Percentiles rank a stretch among this genome's conserved stretches.
Evolutionary conservation across 2,329 filamentous ascomycete genomes (phyloP).

Genomic region (Botrytis elliptica): DNA sequence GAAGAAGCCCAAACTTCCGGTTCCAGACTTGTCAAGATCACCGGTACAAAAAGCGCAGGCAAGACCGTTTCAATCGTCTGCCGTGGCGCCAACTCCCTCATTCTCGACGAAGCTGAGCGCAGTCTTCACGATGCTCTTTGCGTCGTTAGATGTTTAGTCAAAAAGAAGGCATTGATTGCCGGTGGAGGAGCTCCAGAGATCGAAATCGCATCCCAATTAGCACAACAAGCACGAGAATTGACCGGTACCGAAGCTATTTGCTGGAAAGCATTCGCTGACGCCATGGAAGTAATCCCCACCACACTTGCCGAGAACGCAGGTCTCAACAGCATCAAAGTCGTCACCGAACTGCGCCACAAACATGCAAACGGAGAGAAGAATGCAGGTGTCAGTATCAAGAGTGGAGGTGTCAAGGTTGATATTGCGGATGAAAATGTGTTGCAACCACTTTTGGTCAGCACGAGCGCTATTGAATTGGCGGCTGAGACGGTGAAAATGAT

Average conservation of each 20-base stretch:
- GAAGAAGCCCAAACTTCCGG: slow-evolving; percentile 88
- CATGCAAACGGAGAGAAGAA: slow-evolving; percentile 95
- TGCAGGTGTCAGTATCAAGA: slow-evolving; percentile 97
- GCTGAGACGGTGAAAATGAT: slow-evolving; percentile 85
- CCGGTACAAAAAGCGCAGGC: slow-evolving; percentile 77
- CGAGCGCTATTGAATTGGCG: slow-evolving; percentile 93
- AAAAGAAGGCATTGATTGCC: slow-evolving; percentile 99
- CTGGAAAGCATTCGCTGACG: slow-evolving; percentile 98
- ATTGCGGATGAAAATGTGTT: slow-evolving; percentile 96
- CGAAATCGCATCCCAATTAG: slow-evolving; percentile 85
- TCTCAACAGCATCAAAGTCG: slow-evolving; percentile 97
- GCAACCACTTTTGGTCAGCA: slow-evolving; percentile 93
- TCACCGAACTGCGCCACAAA: slow-evolving; percentile 89
- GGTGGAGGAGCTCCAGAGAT: slow-evolving; percentile 96
- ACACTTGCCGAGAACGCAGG: slow-evolving; percentile 97
- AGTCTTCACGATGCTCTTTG: slow-evolving; percentile 96
- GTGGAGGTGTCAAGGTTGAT: slow-evolving; percentile 93
- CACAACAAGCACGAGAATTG: slow-evolving; percentile 76
- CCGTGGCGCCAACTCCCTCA: slow-evolving; percentile 88
- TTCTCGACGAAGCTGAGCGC: slow-evolving; percentile 95
- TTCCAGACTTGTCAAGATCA: slow-evolving; percentile 91
- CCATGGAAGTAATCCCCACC: slow-evolving; percentile 94
- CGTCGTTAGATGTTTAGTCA: slow-evolving; percentile 94
- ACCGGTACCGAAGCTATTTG: slow-evolving; percentile 94
- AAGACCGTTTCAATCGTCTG: slow-evolving; percentile 95